Evolutionary conservation across 1,284 basidiomycete genomes (phyloP).

Genomic region (Ceratobasidium sp.): DNA sequence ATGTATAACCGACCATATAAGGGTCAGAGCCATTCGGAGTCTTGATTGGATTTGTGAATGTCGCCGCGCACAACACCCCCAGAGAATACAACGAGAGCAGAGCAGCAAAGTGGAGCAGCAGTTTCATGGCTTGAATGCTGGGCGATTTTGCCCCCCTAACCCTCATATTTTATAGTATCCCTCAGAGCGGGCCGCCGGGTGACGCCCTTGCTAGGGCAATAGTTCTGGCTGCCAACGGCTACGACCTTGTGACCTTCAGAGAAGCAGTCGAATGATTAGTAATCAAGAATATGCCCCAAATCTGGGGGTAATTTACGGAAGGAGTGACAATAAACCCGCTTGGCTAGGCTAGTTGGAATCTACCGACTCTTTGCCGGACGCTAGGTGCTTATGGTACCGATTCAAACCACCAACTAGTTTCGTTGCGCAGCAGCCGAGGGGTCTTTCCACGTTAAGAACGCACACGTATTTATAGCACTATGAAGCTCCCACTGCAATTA

Average conservation of each 20-base stretch:
- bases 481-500: too few species aligned
- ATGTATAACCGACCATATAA: constrained; percentile 53
- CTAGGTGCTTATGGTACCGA: too few species aligned
- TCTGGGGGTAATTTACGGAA: neutral
- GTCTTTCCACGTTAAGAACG: too few species aligned
- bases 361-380: neutral
- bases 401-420: neutral
- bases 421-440: neutral
- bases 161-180: too few species aligned
- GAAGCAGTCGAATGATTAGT: neutral
- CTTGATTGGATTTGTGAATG: constrained; percentile 52
- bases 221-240: neutral
- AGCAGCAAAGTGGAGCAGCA: neutral
- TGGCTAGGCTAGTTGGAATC: neutral
- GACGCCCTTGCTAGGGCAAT: too few species aligned
- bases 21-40: constrained; percentile 57
- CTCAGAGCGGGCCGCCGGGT: too few species aligned
- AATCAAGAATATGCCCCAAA: neutral
- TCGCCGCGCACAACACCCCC: neutral
- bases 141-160: neutral
- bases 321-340: neutral
- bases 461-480: too few species aligned
- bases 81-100: neutral
- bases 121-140: neutral
- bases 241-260: neutral